A percentile compares a stretch with the other conserved stretches of the same genome.
These are phyloP conservation scores for Polytrichum commune DNA, from an alignment of 225 moss, liverwort and hornwort species.

Conservation along the genomic window DNA sequence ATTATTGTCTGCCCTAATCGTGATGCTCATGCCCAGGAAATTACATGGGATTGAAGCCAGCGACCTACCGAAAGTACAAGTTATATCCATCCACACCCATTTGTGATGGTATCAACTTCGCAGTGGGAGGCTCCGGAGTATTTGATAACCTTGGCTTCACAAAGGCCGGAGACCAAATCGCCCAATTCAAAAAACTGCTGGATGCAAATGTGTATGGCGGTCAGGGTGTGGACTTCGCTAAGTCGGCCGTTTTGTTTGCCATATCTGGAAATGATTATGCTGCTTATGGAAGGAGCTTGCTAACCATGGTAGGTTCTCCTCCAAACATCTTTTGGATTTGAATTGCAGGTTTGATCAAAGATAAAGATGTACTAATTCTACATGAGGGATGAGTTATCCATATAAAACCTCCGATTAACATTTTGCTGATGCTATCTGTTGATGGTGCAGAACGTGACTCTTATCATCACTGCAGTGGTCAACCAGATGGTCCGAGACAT, in stretches of 20 bases:
- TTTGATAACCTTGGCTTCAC: constrained; percentile 40
- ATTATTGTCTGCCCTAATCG: too few relatives aligned
- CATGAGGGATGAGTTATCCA: not conserved
- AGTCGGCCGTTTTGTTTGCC: constrained; percentile 19
- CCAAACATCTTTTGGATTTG: not conserved
- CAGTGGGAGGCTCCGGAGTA: constrained; percentile 51
- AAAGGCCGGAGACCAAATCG: constrained; percentile 42
- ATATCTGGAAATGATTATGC: constrained; percentile 47
- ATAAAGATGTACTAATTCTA: too few relatives aligned
- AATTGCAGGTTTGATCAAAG: too few relatives aligned
- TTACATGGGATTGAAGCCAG: constrained; percentile 26
- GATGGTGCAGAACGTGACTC: not conserved
- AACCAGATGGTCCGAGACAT: constrained; percentile 14
- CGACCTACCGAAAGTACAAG: constrained; percentile 15
- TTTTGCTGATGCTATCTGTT: constrained; percentile 25
- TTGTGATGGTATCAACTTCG: constrained; percentile 46
- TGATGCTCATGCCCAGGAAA: too few relatives aligned
- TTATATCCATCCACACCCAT: not conserved
- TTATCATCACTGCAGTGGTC: constrained; percentile 25
- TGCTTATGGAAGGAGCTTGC: constrained; percentile 9
- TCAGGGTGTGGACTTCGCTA: not conserved
- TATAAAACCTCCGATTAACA: constrained; percentile 2
- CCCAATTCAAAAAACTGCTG: constrained; percentile 32
- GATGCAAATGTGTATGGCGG: constrained; percentile 12
- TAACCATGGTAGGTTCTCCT: not conserved